Conservation (phyloP, 108 stramenopile genomes). For the Epithemia pelagica region DNA sequence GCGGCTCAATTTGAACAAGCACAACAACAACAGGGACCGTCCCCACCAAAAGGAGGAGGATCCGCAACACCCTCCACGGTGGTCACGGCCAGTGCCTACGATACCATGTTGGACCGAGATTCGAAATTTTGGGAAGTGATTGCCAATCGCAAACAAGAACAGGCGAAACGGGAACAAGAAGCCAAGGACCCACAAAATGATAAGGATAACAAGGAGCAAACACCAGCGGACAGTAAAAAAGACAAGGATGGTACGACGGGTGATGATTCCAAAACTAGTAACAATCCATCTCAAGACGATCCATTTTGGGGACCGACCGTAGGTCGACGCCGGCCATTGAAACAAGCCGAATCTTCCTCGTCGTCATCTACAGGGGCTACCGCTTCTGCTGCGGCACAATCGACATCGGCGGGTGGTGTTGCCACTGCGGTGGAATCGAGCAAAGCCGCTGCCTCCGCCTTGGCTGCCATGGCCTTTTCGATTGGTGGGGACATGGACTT, state of each 20-base stretch:
- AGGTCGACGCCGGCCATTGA: conserved; percentile 59
- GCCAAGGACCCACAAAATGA: conserved; percentile 9
- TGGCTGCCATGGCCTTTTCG: conserved; percentile 48
- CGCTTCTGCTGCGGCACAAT: too few relatives aligned
- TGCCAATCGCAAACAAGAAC: conserved; percentile 53
- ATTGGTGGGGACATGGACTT: conserved; percentile 78
- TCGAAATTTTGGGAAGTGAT: conserved; percentile 86
- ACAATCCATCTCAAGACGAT: too few relatives aligned
- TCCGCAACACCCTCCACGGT: background rate
- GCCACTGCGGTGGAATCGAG: too few relatives aligned
- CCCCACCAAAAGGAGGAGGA: background rate
- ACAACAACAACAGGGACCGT: background rate
- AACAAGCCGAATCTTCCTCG: too few relatives aligned
- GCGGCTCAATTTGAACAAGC: background rate
- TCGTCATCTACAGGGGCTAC: too few relatives aligned
- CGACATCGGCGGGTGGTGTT: too few relatives aligned
- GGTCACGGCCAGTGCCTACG: conserved; percentile 65
- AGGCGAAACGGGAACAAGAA: conserved; percentile 11
- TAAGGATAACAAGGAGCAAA: too few relatives aligned
- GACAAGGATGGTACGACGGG: conserved; percentile 16
- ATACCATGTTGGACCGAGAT: conserved; percentile 79
- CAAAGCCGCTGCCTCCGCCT: conserved; percentile 21
- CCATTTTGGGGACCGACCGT: conserved; percentile 63
- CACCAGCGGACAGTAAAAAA: background rate
- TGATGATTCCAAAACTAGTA: too few relatives aligned